Evolutionary conservation across 2,329 filamentous ascomycete genomes (phyloP).

Genomic region (Dendrostoma leiphaemia): DNA sequence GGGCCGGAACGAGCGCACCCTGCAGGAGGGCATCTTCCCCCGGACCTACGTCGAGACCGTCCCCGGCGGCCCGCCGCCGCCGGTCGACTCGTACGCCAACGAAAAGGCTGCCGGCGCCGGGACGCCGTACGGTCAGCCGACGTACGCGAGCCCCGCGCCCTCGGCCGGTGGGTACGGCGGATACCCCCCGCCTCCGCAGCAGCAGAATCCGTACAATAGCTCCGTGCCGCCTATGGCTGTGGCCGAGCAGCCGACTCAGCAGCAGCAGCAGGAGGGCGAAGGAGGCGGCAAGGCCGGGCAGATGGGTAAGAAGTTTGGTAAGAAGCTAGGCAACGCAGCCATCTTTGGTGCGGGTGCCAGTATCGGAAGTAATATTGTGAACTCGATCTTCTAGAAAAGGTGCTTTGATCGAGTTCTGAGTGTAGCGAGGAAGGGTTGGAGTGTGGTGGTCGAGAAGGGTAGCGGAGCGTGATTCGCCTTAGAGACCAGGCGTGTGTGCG

Average conservation of each 20-base stretch:
- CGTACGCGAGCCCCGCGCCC: slow-evolving; percentile 6
- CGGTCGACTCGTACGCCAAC: slow-evolving; percentile 19
- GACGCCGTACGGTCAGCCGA: slow-evolving; percentile 28
- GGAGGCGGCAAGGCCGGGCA: slow-evolving; percentile 64
- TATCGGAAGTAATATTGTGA: slow-evolving; percentile 85
- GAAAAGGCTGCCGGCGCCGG: slow-evolving; percentile 25
- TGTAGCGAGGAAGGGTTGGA: background rate
- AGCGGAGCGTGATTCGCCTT: too few species aligned
- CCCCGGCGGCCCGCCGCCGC: slow-evolving; percentile 30
- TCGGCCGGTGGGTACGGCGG: slow-evolving; percentile 31
- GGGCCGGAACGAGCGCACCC: slow-evolving; percentile 80
- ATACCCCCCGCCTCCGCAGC: slow-evolving; percentile 41
- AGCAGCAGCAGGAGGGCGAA: slow-evolving; percentile 39
- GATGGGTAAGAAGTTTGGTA: slow-evolving; percentile 91
- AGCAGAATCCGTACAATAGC: slow-evolving; percentile 63
- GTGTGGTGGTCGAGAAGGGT: background rate
- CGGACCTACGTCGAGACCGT: slow-evolving; percentile 79
- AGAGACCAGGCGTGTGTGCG: too few species aligned
- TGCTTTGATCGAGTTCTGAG: too few species aligned
- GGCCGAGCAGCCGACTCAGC: slow-evolving; percentile 57
- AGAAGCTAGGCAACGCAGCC: slow-evolving; percentile 81
- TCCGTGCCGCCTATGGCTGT: slow-evolving; percentile 75
- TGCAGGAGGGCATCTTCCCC: slow-evolving; percentile 91
- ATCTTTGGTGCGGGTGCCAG: slow-evolving; percentile 93
- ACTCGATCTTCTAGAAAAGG: slow-evolving; percentile 72